Evolutionary conservation across 306 rosid genomes (phyloP), one percentile per base, ranked within the genome.

Genomic region (Parietaria judaica): DNA sequence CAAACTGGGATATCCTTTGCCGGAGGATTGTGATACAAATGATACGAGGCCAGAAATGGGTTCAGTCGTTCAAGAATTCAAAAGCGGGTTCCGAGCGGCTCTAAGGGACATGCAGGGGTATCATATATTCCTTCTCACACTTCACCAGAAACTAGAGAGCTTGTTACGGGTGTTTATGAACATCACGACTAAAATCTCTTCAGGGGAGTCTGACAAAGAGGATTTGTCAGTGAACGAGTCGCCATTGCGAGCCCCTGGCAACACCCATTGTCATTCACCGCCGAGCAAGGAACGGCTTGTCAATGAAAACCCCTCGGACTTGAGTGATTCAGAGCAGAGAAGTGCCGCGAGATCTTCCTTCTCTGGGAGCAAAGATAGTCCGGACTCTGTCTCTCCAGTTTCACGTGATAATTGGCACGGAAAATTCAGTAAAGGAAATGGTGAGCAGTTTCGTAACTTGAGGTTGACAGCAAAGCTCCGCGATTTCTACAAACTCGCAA

Each of bases 391-490:
- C 74, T 75, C 84, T 74, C 86, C 95, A 16, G 16, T 71, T 66
- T 72, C 90, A 66, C 80, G 83, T 74, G 99, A 92, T 61, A 58
- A 47, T 75, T 86, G 86, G 78, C 86, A 86, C 35, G 95, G 95
- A 70, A 92, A 76, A 77, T 67, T 61, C 64, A 54, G n/a, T 68
- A 88, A 61, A 83, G 96, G 94, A 65, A 74, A 79, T 72, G 88
- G 75, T n/a, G 99, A 92, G 71, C 72, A 81, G 44, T 69, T 67
- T 53, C 86, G 88, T 61, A 70, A 79, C 80, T 86, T 92, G 60
- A 90, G 94, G 43, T 79, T 92, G 82, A 88, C 99, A 67, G 70
- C 95, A 74, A 86, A 84, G 77, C 90, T 92, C 52, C 95, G 97
- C 48, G 97, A 92, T 75, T 88, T 88, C 51, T 76, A 92, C 14